Evolutionary conservation across 1,139 yeast genomes (phyloP).

Genomic region (Arxiozyma slooffiae): DNA sequence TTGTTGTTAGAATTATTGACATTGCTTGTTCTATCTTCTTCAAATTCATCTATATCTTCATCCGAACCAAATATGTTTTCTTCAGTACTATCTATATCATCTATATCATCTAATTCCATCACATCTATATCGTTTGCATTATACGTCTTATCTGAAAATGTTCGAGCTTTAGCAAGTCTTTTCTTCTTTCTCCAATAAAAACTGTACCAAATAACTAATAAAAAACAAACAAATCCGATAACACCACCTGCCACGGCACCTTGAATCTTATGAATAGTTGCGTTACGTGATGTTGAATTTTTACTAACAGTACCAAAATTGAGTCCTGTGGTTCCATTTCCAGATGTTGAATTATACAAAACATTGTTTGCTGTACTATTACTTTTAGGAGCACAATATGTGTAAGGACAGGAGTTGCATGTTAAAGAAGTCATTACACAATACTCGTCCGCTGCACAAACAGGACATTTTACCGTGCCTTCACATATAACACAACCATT

Average conservation of each 20-base stretch:
- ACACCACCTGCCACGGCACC: conserved; percentile 65
- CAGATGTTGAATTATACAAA: neutral
- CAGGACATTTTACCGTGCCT: conserved; percentile 38
- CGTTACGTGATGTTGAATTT: neutral
- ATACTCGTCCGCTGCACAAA: conserved; percentile 42
- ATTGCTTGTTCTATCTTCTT: conserved; percentile 5
- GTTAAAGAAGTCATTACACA: conserved; percentile 47
- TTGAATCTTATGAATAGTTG: conserved; percentile 21
- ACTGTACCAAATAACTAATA: conserved; percentile 33
- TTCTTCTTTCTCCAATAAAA: conserved; percentile 31
- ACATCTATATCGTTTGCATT: conserved; percentile 7
- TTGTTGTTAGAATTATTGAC: neutral
- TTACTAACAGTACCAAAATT: neutral
- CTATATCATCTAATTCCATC: conserved; percentile 9
- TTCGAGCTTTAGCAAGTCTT: neutral
- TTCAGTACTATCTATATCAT: too few relatives aligned
- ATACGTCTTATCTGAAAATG: neutral
- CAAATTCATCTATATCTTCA: conserved; percentile 11
- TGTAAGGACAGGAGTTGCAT: conserved; percentile 47
- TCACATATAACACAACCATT: conserved; percentile 46
- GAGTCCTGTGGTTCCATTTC: neutral
- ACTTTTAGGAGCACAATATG: conserved; percentile 38
- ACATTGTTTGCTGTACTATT: conserved; percentile 7
- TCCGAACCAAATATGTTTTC: conserved; percentile 11
- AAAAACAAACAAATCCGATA: conserved; percentile 41